Evolutionary conservation across 352 stramenopile species (phyloP).

Genomic region (Aphanomyces euteiches): DNA sequence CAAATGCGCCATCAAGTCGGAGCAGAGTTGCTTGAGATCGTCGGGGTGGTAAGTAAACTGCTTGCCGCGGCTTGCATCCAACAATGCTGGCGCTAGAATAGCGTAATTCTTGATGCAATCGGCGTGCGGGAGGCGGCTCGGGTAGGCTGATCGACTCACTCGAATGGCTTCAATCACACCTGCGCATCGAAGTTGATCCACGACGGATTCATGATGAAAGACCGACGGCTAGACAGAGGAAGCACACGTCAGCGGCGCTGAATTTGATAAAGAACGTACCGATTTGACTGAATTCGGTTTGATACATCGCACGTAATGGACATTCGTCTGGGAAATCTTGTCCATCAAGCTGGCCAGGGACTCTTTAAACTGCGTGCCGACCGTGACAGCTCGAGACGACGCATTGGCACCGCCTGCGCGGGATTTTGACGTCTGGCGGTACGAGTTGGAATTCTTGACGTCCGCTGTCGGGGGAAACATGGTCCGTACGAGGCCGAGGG

Average conservation of each 20-base stretch:
- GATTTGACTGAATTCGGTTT: constrained; percentile 79
- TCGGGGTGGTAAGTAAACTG: constrained; percentile 1
- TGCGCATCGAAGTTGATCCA: constrained; percentile 77
- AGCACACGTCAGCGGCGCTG: constrained; percentile 31
- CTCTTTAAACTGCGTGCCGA: constrained; percentile 84
- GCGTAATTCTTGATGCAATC: constrained; percentile 80
- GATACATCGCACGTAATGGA: constrained; percentile 83
- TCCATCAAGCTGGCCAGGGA: constrained; percentile 80
- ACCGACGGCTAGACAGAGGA: constrained; percentile 30
- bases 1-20: constrained; percentile 64
- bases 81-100: constrained; percentile 35
- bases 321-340: constrained; percentile 80
- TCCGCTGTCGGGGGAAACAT: constrained; percentile 23
- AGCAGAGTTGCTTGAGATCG: constrained; percentile 36
- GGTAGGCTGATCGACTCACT: constrained; percentile 81
- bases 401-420: not conserved
- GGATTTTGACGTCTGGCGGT: not conserved
- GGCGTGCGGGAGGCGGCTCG: constrained; percentile 66
- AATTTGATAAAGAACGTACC: not conserved
- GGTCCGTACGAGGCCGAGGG: constrained; percentile 19
- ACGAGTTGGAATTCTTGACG: not conserved
- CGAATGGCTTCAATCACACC: constrained; percentile 85
- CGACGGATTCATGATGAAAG: constrained; percentile 56
- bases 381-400: constrained; percentile 38
- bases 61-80: not conserved